phyloP scores from a whole-genome alignment of 176 grass and related monocot genomes.

The Themeda triandra region DNA sequence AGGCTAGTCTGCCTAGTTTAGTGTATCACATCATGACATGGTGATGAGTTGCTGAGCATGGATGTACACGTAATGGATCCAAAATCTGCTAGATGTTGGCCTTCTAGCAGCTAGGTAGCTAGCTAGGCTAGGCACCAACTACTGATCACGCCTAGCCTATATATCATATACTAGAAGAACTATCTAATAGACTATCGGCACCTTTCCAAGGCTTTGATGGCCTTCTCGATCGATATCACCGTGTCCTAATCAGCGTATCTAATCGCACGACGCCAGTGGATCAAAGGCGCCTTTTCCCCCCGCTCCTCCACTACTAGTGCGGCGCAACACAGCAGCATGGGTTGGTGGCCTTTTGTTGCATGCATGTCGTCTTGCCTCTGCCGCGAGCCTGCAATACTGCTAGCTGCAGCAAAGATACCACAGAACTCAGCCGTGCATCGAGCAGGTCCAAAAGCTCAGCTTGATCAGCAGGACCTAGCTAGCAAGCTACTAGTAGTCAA shows the following conservation, averaged over 20 bases:
- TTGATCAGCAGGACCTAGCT: not conserved
- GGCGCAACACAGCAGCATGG: no score
- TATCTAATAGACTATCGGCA: not conserved
- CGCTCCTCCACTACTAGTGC: no score
- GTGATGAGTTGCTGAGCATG: not conserved
- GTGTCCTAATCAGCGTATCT: constrained; percentile 52
- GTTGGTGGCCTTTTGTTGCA: no score
- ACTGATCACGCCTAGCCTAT: not conserved
- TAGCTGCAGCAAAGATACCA: not conserved
- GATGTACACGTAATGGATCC: not conserved
- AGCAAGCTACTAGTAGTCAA: not conserved
- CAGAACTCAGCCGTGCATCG: not conserved
- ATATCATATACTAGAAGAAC: not conserved
- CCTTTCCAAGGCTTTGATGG: not conserved
- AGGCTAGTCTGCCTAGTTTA: not conserved
- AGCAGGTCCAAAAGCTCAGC: not conserved
- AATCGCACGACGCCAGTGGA: constrained; percentile 42
- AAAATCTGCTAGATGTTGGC: constrained; percentile 6
- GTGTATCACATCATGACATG: not conserved
- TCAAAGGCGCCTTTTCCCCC: constrained; percentile 11
- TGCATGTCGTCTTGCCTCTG: no score
- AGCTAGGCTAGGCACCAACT: not conserved
- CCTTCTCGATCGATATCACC: constrained; percentile 28
- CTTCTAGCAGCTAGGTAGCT: not conserved
- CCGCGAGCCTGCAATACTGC: not conserved